phyloP scores from a whole-genome alignment of 805 yeast genomes.

The Millerago galiae region DNA sequence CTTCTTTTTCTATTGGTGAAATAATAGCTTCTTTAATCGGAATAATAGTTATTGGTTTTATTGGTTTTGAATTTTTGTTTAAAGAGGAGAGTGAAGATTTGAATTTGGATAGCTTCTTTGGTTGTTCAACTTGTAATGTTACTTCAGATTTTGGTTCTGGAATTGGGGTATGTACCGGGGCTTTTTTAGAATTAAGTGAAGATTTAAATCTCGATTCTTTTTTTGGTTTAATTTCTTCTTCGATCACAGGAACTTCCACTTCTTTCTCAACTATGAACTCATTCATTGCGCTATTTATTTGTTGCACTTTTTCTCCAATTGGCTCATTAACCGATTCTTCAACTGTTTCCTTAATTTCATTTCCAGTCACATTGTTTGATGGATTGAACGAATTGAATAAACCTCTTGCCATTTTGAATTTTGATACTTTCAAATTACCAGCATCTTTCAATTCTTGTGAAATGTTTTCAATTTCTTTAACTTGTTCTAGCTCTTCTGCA shows the following conservation, averaged over 20 bases:
- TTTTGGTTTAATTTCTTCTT: neutral
- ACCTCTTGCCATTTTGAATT: slow-evolving; percentile 15
- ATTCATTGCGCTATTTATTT: neutral
- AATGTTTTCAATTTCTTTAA: slow-evolving; percentile 55
- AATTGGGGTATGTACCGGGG: neutral
- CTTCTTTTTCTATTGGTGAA: neutral
- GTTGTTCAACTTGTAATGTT: neutral
- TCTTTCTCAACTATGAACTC: slow-evolving; percentile 9
- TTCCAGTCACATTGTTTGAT: neutral
- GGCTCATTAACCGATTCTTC: neutral
- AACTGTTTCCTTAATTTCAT: slow-evolving; percentile 2
- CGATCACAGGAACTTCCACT: neutral
- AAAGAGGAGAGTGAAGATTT: slow-evolving; percentile 14
- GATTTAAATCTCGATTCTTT: slow-evolving; percentile 4
- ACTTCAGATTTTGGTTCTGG: neutral
- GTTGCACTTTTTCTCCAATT: neutral
- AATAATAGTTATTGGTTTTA: neutral
- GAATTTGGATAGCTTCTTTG: slow-evolving; percentile 25
- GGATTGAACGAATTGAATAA: neutral
- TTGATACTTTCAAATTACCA: slow-evolving; percentile 16
- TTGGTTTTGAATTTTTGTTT: neutral
- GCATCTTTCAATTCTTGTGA: slow-evolving; percentile 38
- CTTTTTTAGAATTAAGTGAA: neutral
- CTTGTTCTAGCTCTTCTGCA: slow-evolving; percentile 38
- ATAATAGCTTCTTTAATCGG: neutral